Base-by-base conservation (phyloP, 2,329 filamentous ascomycete species). In the Colletotrichum paranaense region DNA sequence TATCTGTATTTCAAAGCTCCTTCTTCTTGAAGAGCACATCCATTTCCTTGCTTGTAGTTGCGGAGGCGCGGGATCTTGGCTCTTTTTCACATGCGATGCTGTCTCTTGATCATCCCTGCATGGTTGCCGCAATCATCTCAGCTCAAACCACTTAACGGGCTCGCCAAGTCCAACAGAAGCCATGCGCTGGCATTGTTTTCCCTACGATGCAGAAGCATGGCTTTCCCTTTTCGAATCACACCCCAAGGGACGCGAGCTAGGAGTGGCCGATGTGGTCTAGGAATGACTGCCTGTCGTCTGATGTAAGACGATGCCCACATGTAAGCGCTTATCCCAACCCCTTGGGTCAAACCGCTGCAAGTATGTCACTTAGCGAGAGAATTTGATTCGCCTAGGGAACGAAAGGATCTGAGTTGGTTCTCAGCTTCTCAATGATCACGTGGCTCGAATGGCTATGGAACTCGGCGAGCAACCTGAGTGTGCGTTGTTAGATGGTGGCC, bases 281-380 rank as follows among this genome's bases (percentile, higher is more conserved):
- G 38, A 2, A 35, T 46, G 30, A 58, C 3, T 24, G 11, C 24
- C 5, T 24, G 11, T 26, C 55, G 38, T 70, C 67, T 73, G 71
- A 73, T 57, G 71, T 73, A 65, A 73, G 71, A 71, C 71, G 62
- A 22, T 49, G 22, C 60, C 71, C 56, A 30, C 60, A 65, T 57
- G 71, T 73, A 73, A 73, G 71, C 71, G 57, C 67, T 62, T 58
- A 12, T 53, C 53, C 53, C 66, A 24, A 60, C 19, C 19, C 35
- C 32, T 35, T 26, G 42, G 46, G 53, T 30, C 49, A 26, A 12
- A 22, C 30, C 38, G 42, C 42, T 14, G 38, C 38, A 42, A 16
- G 16, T 55, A 12, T 11, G 52, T n/a, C 19, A 9, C 46, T 58
- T 32, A 59, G 26, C 22, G 24, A 28, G 19, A n/a, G 22, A 35